Evolutionary conservation across 2,329 filamentous ascomycete genomes (phyloP), one percentile per base, ranked within the genome.

Genomic region (Thermomyces lanuginosus): DNA sequence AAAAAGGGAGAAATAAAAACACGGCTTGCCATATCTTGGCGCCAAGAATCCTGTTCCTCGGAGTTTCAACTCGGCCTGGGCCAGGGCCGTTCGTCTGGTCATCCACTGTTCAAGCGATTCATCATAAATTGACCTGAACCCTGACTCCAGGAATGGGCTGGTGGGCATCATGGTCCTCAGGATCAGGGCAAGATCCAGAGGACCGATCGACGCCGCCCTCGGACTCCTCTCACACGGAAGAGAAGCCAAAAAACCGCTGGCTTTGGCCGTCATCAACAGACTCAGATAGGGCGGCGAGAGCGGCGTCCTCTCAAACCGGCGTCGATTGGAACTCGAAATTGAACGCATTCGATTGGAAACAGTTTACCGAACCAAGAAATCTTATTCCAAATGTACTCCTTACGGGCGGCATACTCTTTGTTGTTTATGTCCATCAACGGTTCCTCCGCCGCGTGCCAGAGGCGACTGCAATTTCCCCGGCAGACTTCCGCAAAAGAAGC

Each of bases 361-460:
- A 46, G 16, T 57, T 54, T 35, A 43, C 38, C 24, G 52, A 57
- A 29, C 35, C 43, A 1, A 36, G 42, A 31, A 56, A 50, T 10
- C 29, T 57, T 18, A 28, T 56, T 14, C 43, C 54, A 9, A 56
- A 51, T 3, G 20, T 48, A 5, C 37, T 57, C 11, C 40, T 58
- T 11, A 56, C 54, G 3, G 44, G 46, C 21, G 45, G 46, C 4
- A 55, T 58, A 25, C 35, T 58, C 3, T 31, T 49, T 24, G 41
- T 43, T 10, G 31, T 51, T 5, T 42, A 44, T 27, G 34, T 58
- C 31, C 51, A 54, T 31, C 46, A 48, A 21, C 42, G 41, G 12
- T 89, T 84, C 47, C 60, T 98, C 25, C 76, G 82, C 18, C 78
- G 89, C 27, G 81, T 95, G 31, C 83, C 83, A 3, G 75, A 72